These are phyloP conservation scores for Geotrichum siamense DNA, from an alignment of 1,139 yeast genomes.

Conservation along the genomic window DNA sequence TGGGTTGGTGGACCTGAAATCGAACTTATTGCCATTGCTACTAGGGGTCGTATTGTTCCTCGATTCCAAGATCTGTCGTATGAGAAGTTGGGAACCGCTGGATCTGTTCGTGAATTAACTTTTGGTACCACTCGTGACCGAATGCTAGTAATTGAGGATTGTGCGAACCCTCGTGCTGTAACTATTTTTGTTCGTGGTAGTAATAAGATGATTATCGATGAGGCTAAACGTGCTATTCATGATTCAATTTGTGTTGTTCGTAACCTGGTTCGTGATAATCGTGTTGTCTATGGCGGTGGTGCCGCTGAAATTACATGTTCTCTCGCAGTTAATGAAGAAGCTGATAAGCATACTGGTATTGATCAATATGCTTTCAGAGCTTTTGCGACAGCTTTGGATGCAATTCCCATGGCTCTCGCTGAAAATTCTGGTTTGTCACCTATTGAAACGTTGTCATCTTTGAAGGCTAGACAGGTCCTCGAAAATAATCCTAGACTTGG, in stretches of 20 bases:
- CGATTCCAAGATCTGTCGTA: conserved; percentile 84
- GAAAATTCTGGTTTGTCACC: conserved; percentile 95
- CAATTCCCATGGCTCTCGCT: conserved; percentile 89
- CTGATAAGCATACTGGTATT: conserved; percentile 87
- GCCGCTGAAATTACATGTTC: conserved; percentile 96
- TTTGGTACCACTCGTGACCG: conserved; percentile 96
- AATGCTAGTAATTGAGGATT: conserved; percentile 90
- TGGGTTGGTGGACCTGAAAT: conserved; percentile 99
- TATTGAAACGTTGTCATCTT: conserved; percentile 74
- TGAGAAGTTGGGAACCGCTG: conserved; percentile 84
- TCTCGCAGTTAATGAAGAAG: conserved; percentile 82
- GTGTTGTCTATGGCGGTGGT: conserved; percentile 98
- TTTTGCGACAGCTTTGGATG: conserved; percentile 83
- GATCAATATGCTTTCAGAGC: conserved; percentile 98
- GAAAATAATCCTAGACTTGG: conserved; percentile 70
- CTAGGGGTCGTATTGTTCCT: conserved; percentile 95
- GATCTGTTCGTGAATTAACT: conserved; percentile 75
- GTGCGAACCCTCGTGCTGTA: conserved; percentile 83
- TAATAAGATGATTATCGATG: conserved; percentile 95
- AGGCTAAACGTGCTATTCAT: conserved; percentile 92
- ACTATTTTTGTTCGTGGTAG: conserved; percentile 93
- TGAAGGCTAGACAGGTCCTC: conserved; percentile 78
- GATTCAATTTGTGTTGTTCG: conserved; percentile 97
- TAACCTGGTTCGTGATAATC: conserved; percentile 81
- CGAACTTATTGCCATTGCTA: conserved; percentile 93